phyloP scores from a whole-genome alignment of 1,139 yeast species.

The Sugiyamaella neomexicana region DNA sequence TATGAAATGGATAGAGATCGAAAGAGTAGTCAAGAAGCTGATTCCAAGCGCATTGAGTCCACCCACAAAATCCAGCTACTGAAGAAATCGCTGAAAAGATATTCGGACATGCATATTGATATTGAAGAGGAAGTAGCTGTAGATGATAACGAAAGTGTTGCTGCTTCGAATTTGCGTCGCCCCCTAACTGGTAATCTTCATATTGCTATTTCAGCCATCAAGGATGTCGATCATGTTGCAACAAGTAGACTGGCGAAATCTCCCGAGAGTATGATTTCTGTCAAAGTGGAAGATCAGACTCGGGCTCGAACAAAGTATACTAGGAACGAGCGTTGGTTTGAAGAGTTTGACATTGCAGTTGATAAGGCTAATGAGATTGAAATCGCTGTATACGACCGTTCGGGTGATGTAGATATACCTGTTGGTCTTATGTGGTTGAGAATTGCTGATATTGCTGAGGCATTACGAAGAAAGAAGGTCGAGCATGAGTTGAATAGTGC shows the following conservation, averaged over 20 bases:
- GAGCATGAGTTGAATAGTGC: conserved; percentile 68
- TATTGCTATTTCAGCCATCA: conserved; percentile 67
- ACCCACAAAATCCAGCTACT: conserved; percentile 82
- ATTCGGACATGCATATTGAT: conserved; percentile 85
- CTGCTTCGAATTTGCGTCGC: conserved; percentile 62
- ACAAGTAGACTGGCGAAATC: conserved; percentile 64
- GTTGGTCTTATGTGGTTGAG: conserved; percentile 94
- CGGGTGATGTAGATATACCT: conserved; percentile 67
- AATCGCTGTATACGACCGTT: conserved; percentile 78
- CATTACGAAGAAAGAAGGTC: conserved; percentile 84
- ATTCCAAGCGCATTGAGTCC: conserved; percentile 80
- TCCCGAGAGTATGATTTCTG: conserved; percentile 74
- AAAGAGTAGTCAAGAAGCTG: conserved; percentile 82
- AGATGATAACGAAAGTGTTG: conserved; percentile 50
- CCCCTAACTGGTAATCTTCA: conserved; percentile 80
- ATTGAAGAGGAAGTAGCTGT: conserved; percentile 51
- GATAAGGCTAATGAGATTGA: conserved; percentile 93
- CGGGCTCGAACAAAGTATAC: conserved; percentile 74
- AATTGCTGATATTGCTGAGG: conserved; percentile 88
- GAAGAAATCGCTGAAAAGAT: conserved; percentile 79
- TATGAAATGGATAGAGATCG: conserved; percentile 91
- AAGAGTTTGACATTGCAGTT: conserved; percentile 74
- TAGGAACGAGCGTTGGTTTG: conserved; percentile 81
- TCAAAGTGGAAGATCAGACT: conserved; percentile 85
- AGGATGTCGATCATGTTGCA: conserved; percentile 91